A percentile compares a stretch with the other conserved stretches of the same genome.
These are phyloP conservation scores for Thraustochytrium sp. DNA, from an alignment of 352 stramenopile species.

Conservation along the genomic window DNA sequence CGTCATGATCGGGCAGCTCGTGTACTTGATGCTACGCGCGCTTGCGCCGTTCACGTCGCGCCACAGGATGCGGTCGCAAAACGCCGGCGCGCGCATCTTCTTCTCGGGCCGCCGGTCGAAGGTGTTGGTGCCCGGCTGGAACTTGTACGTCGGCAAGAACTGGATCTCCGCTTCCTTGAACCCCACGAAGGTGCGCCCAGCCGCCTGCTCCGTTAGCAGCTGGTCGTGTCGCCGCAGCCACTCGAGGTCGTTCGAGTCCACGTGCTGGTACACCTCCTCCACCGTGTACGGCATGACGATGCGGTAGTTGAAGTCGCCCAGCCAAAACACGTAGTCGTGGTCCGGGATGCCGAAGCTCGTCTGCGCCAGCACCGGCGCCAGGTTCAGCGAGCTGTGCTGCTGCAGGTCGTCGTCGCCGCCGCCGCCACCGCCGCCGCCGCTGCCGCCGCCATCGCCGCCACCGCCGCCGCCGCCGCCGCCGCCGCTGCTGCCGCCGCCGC, in stretches of 20 bases:
- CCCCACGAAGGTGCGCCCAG: constrained; percentile 68
- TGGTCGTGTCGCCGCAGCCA: constrained; percentile 48
- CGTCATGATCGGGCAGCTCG: constrained; percentile 74
- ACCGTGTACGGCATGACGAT: constrained; percentile 53
- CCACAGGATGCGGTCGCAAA: constrained; percentile 76
- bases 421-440: neutral
- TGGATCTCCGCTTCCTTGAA: constrained; percentile 81
- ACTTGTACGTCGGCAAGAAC: constrained; percentile 96
- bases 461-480: neutral
- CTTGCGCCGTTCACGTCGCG: constrained; percentile 59
- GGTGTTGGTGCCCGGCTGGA: constrained; percentile 83
- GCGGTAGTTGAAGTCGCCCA: constrained; percentile 83
- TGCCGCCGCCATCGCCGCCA: neutral
- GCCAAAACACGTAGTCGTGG: constrained; percentile 98
- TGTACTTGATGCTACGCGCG: constrained; percentile 72
- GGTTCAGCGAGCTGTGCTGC: constrained; percentile 26
- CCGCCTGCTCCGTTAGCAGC: constrained; percentile 63
- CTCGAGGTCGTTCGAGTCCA: constrained; percentile 35
- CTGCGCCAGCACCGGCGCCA: constrained; percentile 27
- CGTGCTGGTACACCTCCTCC: constrained; percentile 44
- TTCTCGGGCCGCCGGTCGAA: constrained; percentile 98
- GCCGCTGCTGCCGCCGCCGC: neutral
- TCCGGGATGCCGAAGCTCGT: constrained; percentile 70
- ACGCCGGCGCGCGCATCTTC: constrained; percentile 89
- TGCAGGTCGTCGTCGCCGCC: neutral